Percentiles rank a stretch among this genome's conserved stretches.
phyloP scores from a whole-genome alignment of 257 asterid species.

The Sherardia arvensis region DNA sequence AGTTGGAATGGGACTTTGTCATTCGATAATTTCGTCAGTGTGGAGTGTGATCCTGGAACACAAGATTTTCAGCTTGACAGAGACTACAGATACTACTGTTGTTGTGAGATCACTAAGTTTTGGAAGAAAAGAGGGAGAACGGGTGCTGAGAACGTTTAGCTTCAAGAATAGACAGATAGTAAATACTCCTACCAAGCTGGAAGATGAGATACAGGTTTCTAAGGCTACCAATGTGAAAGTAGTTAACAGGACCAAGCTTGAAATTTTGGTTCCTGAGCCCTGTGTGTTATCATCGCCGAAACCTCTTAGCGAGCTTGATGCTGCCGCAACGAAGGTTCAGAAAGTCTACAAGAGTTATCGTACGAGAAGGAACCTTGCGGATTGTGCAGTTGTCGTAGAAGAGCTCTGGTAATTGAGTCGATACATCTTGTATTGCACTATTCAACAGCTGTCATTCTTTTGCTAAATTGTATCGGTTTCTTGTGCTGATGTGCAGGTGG shows the following conservation, averaged over 20 bases:
- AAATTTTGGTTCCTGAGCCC: slow-evolving; percentile 9
- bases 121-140: slow-evolving; percentile 32
- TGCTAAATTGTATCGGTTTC: slow-evolving; percentile 1
- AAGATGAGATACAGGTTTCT: slow-evolving; percentile 8
- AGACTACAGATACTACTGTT: slow-evolving; percentile 22
- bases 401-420: slow-evolving; percentile 33
- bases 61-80: slow-evolving; percentile 17
- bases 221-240: not conserved
- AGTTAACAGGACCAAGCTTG: slow-evolving; percentile 12
- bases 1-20: slow-evolving; percentile 30
- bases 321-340: slow-evolving; percentile 37
- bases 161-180: slow-evolving; percentile 19
- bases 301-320: slow-evolving; percentile 29
- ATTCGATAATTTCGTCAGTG: slow-evolving; percentile 31
- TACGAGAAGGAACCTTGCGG: slow-evolving; percentile 43
- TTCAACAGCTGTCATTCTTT: not conserved
- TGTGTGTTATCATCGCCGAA: slow-evolving; percentile 19
- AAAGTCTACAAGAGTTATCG: slow-evolving; percentile 43
- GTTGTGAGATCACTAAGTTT: slow-evolving; percentile 42
- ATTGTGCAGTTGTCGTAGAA: slow-evolving; percentile 41
- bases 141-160: slow-evolving; percentile 21
- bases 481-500: slow-evolving; percentile 39
- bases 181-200: slow-evolving; percentile 15
- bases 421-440: not conserved
- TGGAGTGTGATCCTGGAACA: slow-evolving; percentile 29